Evolutionary conservation across 805 yeast genomes (phyloP).

Genomic region (Candida saitoana): DNA sequence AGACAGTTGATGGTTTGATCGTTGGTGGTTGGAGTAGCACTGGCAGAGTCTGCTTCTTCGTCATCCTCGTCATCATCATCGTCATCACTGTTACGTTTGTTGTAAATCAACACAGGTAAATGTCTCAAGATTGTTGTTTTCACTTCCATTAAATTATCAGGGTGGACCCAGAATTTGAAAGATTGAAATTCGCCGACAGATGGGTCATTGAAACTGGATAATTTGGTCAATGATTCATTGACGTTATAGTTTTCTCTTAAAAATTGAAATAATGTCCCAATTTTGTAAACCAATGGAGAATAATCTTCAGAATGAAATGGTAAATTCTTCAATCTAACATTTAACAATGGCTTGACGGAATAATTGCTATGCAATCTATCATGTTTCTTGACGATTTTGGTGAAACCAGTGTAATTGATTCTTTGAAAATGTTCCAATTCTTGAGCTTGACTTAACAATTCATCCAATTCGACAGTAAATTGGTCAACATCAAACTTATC

Average conservation of each 20-base stretch:
- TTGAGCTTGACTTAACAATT: conserved; percentile 67
- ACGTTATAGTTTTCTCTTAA: conserved; percentile 68
- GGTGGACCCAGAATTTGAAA: conserved; percentile 92
- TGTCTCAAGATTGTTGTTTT: conserved; percentile 93
- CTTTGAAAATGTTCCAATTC: conserved; percentile 88
- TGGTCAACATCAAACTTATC: conserved; percentile 50
- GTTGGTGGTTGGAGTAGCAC: conserved; percentile 18
- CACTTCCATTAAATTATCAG: conserved; percentile 91
- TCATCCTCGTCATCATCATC: conserved; percentile 47
- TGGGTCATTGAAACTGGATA: conserved; percentile 45
- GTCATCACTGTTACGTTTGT: conserved; percentile 24
- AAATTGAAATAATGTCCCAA: conserved; percentile 75
- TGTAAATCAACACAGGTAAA: conserved; percentile 83
- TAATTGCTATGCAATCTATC: conserved; percentile 84
- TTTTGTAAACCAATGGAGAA: conserved; percentile 81
- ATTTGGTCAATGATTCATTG: conserved; percentile 44
- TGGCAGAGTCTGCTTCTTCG: conserved; percentile 49
- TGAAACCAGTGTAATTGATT: conserved; percentile 90
- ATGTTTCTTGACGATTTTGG: conserved; percentile 92
- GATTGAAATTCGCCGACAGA: conserved; percentile 48
- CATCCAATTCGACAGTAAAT: conserved; percentile 71
- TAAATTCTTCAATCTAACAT: conserved; percentile 78
- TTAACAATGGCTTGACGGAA: conserved; percentile 85
- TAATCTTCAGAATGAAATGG: conserved; percentile 96
- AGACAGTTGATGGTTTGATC: conserved; percentile 77